Conservation (phyloP, 73 alveolate genomes). For the Tetrahymena thermophila region DNA sequence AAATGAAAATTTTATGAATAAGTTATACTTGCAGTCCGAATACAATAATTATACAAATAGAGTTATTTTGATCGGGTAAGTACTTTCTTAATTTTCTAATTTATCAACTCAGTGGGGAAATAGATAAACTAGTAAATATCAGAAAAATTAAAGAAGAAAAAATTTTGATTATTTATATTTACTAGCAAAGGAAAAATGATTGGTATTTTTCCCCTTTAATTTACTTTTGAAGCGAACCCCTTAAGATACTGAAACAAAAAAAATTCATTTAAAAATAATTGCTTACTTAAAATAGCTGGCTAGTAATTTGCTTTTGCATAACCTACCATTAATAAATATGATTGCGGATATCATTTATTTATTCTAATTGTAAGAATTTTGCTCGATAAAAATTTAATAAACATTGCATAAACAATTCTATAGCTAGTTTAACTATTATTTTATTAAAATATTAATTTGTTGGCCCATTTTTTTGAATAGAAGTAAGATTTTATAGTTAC, state of each 20-base stretch:
- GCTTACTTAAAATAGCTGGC: background rate
- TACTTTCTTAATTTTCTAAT: background rate
- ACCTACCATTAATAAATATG: background rate
- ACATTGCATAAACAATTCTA: too few species aligned
- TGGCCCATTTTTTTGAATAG: too few species aligned
- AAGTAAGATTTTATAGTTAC: too few species aligned
- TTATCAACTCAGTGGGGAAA: background rate
- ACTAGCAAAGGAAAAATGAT: background rate
- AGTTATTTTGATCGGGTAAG: background rate
- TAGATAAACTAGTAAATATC: background rate
- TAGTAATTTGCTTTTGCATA: background rate
- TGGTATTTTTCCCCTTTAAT: background rate
- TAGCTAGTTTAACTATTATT: too few species aligned
- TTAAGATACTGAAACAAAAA: background rate
- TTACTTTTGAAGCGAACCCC: background rate
- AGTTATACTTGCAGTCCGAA: background rate
- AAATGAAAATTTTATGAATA: background rate
- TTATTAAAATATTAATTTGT: too few species aligned
- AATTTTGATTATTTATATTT: background rate
- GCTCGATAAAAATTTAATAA: too few species aligned
- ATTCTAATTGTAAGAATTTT: too few species aligned
- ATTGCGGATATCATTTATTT: too few species aligned
- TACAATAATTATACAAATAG: background rate
- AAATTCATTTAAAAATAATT: background rate
- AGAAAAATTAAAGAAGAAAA: background rate